Evolutionary conservation across 2,329 filamentous ascomycete species (phyloP), one percentile per base, ranked within the genome.

Genomic region (Diaporthe sp.): DNA sequence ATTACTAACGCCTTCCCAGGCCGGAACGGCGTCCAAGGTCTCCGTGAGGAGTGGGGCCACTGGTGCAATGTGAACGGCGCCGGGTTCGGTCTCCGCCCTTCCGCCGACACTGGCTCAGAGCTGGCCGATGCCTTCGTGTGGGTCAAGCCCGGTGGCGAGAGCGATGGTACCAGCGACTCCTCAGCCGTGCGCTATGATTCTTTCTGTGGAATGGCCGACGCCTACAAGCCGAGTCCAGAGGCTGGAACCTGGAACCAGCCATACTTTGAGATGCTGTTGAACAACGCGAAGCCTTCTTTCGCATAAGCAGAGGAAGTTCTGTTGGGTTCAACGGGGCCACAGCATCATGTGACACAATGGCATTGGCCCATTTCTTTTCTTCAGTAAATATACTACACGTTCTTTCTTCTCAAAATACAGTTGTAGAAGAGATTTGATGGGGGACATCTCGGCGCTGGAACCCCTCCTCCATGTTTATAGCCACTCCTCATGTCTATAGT

Each of bases 91-190:
- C 83, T 85, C 65, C 87, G 89, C 53, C 90, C 90, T 0, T 89
- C 89, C 2, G 86, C 90, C 8, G 82, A 87, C 78, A 92, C 90
- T n/a, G 90, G 88, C 60, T 85, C 89, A 79, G 81, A 84, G 9
- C 86, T 91, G 28, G 87, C 88, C 71, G 92, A 93, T 82, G 90
- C 91, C 49, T 91, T 93, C 78, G 91, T 93, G 67, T 93, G 91
- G 91, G 85, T 92, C 80, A 93, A 93, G 87, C 91, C 91, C 22
- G 91, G 91, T 78, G 87, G 87, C 76, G 87, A 88, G 82, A 94
- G 81, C 22, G 82, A 85, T 72, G 84, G 84, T n/a, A 85, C 83
- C 60, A 83, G 81, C 79, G 83, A 85, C 81, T 78, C 74, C 55
- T 81, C 79, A 44, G 83, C 83, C 58, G 73, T 44, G 60, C 81